Base-by-base conservation (phyloP, 495 filamentous ascomycete genomes). In the Penicillium paradoxum region DNA sequence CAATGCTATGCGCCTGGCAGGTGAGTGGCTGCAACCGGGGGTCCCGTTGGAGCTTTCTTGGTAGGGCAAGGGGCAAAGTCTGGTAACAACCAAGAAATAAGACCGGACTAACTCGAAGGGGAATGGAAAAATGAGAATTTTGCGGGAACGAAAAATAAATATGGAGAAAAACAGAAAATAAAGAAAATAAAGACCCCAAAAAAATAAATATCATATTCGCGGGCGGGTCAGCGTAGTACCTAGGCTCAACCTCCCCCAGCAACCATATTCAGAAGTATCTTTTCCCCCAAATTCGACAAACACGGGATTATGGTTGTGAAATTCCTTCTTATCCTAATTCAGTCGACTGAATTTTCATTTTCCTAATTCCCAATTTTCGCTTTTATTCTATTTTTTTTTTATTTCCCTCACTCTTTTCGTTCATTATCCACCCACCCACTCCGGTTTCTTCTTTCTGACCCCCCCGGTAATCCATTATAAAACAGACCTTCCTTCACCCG, bases 381-480 rank as follows among this genome's bases (percentile, higher is more conserved):
- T 15, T 2, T 32, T 54, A 53, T 38, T 44, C 32, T 37, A 49
- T 52, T 38, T 54, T 41, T 45, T 49, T 45, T 60, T 48, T 46
- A 59, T 51, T 57, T 60, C 63, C 56, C 53, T 55, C 59, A 63
- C 50, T 45, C 46, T 36, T 37, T 45, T 49, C 42, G 30, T 36
- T 47, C 51, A 33, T 60, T 58, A 66, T 61, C 63, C 63, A 65
- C 62, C 49, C 34, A 55, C 55, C 51, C 61, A 62, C 63, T 60
- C 57, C 53, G 42, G 56, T 60, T 63, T 57, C 53, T 55, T 64
- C 63, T 50, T 55, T 55, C 54, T 53, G 45, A n/a, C 42, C 56
- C 58, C 48, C 54, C 59, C 53, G 30, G 49, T 49, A 38, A 48
- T 53, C 43, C 55, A 71, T 63, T 62, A 67, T 71, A 71, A 69